Evolutionary conservation across 192 early-diverging fungal genomes (phyloP).

Genomic region (Backusella tuberculispora): DNA sequence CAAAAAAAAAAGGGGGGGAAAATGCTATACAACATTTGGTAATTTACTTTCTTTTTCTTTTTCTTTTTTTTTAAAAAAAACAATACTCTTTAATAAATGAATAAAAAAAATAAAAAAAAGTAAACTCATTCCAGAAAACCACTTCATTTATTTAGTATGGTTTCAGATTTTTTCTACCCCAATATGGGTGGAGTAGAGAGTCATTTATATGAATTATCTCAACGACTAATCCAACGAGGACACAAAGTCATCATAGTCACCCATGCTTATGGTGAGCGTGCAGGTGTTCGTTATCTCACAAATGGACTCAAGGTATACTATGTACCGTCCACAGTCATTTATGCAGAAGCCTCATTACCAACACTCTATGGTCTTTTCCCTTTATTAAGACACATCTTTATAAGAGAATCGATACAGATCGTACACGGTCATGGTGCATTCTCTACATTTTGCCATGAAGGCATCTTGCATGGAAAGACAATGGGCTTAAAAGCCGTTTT

Average conservation of each 20-base stretch:
- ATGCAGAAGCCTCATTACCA: slow-evolving; percentile 87
- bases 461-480: slow-evolving; percentile 92
- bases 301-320: slow-evolving; percentile 97
- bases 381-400: slow-evolving; percentile 87
- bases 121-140: neutral
- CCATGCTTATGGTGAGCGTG: slow-evolving; percentile 81
- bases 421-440: slow-evolving; percentile 98
- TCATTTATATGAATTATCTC: slow-evolving; percentile 91
- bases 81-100: neutral
- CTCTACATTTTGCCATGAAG: slow-evolving; percentile 93
- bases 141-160: slow-evolving; percentile 64
- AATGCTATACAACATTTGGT: slow-evolving; percentile 41
- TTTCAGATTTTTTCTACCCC: slow-evolving; percentile 98
- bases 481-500: slow-evolving; percentile 94
- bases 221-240: slow-evolving; percentile 85
- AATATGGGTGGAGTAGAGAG: slow-evolving; percentile 96
- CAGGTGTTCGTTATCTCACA: slow-evolving; percentile 89
- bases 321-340: slow-evolving; percentile 82
- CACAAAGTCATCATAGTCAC: slow-evolving; percentile 97
- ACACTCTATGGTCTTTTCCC: slow-evolving; percentile 92
- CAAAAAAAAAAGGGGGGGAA: neutral
- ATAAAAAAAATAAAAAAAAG: neutral
- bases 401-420: slow-evolving; percentile 90
- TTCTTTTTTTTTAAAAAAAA: neutral
- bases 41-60: neutral